These are phyloP conservation scores for Trichoderma simmonsii DNA, from an alignment of 2,329 filamentous ascomycete species.

Conservation along the genomic window DNA sequence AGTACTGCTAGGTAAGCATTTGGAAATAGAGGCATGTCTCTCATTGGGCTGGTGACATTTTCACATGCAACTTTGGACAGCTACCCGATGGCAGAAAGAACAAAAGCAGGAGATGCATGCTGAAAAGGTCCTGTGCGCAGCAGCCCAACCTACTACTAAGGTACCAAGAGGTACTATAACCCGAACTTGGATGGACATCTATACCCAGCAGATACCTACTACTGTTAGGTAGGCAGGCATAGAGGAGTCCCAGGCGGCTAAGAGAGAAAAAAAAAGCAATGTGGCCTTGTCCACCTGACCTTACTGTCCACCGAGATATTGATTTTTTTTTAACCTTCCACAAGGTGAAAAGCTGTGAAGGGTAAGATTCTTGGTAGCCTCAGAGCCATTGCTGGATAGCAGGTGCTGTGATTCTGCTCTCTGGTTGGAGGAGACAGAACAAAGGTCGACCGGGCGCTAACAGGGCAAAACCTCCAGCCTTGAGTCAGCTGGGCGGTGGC, in stretches of 20 bases:
- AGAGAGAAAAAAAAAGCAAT: neutral
- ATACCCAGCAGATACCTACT: neutral
- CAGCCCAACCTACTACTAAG: neutral
- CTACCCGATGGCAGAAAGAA: neutral
- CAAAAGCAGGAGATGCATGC: neutral
- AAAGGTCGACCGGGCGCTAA: neutral
- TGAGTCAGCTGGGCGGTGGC: constrained; percentile 2
- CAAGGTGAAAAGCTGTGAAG: neutral
- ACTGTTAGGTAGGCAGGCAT: neutral
- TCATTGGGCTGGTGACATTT: neutral
- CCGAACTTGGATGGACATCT: neutral
- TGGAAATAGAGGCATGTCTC: neutral
- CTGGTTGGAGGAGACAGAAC: constrained; percentile 8
- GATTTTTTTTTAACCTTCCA: neutral
- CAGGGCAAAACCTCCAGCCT: neutral
- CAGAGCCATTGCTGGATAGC: constrained; percentile 4
- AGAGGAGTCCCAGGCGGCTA: neutral
- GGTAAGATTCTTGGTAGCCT: neutral
- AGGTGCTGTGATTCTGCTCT: constrained; percentile 1
- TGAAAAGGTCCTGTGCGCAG: neutral
- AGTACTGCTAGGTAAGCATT: neutral
- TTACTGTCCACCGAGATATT: neutral
- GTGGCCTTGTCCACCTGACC: constrained; percentile 3
- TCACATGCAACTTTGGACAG: neutral
- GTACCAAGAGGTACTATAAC: neutral